Evolutionary conservation across 371 early-diverging fungal species (phyloP).

Genomic region (Apophysomyces variabilis): DNA sequence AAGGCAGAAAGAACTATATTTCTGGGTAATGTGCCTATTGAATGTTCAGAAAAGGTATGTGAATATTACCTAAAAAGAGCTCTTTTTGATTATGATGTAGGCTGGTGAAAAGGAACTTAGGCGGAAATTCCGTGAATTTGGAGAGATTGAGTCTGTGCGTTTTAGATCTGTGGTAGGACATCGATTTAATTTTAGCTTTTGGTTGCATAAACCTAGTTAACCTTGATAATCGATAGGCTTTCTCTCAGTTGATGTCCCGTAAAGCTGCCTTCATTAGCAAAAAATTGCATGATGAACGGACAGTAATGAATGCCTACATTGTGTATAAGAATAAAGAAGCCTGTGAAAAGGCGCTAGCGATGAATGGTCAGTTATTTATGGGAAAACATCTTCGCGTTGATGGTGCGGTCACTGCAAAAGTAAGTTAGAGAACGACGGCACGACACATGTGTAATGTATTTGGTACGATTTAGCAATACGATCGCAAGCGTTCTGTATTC

Average conservation of each 20-base stretch:
- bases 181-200: not conserved
- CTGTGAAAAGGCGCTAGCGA: conserved; percentile 64
- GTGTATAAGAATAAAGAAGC: conserved; percentile 71
- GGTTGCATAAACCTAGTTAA: conserved; percentile 29
- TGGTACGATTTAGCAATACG: conserved; percentile 52
- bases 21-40: conserved; percentile 80
- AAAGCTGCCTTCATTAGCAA: conserved; percentile 78
- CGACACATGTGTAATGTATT: not conserved
- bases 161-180: conserved; percentile 83
- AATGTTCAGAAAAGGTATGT: conserved; percentile 65
- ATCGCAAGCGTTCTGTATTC: conserved; percentile 86
- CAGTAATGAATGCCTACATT: conserved; percentile 88
- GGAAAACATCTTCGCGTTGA: conserved; percentile 92
- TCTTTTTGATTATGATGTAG: conserved; percentile 23
- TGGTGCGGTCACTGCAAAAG: conserved; percentile 59
- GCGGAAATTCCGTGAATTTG: conserved; percentile 68
- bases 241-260: conserved; percentile 69
- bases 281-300: conserved; percentile 81
- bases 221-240: conserved; percentile 51
- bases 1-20: conserved; percentile 71
- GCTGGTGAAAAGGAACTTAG: conserved; percentile 65
- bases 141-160: conserved; percentile 82
- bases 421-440: conserved; percentile 4
- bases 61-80: not conserved
- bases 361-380: conserved; percentile 83